Evolutionary conservation across 371 early-diverging fungal genomes (phyloP).

Genomic region (Mortierella sp.): DNA sequence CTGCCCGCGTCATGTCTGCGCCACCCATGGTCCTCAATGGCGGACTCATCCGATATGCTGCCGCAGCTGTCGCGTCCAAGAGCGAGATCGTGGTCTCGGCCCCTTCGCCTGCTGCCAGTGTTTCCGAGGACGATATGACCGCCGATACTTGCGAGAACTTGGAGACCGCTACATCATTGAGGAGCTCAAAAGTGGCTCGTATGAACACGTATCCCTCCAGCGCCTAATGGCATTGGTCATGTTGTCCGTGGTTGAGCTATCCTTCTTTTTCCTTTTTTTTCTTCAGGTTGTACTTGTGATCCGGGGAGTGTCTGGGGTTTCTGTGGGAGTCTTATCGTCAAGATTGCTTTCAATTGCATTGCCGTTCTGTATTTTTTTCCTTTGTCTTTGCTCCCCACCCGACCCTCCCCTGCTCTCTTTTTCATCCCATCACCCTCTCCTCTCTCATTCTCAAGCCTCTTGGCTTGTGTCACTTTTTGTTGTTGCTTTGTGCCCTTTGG

Average conservation of each 20-base stretch:
- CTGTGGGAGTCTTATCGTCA: slow-evolving; percentile 1
- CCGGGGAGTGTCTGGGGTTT: slow-evolving; percentile 14
- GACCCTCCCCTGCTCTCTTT: not conserved
- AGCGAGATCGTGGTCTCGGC: not conserved
- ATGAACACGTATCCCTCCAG: slow-evolving; percentile 17
- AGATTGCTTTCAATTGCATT: slow-evolving; percentile 9
- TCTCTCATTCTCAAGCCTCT: slow-evolving; percentile 7
- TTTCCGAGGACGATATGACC: slow-evolving; percentile 11
- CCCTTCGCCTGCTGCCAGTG: slow-evolving; percentile 10
- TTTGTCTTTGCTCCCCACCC: slow-evolving; percentile 1
- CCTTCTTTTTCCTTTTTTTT: not conserved
- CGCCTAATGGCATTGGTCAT: not conserved
- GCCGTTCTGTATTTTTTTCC: slow-evolving; percentile 3
- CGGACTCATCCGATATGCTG: slow-evolving; percentile 35
- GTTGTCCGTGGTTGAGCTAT: slow-evolving; percentile 8
- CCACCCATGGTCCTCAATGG: slow-evolving; percentile 42
- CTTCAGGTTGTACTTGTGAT: not conserved
- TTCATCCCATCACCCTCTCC: not conserved
- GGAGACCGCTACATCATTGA: slow-evolving; percentile 1
- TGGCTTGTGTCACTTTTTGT: slow-evolving; percentile 26
- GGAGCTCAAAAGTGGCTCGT: slow-evolving; percentile 24
- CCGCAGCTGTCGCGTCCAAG: not conserved
- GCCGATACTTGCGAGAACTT: not conserved
- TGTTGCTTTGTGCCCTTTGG: slow-evolving; percentile 22
- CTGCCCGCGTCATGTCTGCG: slow-evolving; percentile 25